Base-by-base conservation (phyloP, 176 grass and related monocot species). In the Aegilops speltoides region DNA sequence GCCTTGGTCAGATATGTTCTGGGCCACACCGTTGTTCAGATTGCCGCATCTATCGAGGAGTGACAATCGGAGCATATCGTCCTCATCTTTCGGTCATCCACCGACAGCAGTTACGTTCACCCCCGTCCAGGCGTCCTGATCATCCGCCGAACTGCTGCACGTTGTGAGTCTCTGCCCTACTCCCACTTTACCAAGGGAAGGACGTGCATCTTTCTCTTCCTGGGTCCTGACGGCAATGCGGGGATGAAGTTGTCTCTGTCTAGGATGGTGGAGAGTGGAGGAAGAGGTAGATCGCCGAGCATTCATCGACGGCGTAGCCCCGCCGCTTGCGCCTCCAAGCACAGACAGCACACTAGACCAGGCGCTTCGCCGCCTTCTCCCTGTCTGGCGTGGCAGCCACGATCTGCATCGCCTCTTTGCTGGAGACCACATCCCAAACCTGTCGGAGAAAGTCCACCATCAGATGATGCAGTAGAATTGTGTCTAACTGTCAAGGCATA, bases 391-490 rank as follows among this genome's bases (percentile, higher is more conserved):
- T 86, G 20, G 50, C 68, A 6, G 97, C 90, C 73, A 99, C 92
- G 79, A 99, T 94, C 83, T 86, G 85, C 76, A 99, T 89, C 5
- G 94, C 97, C 83, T 96, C 94, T 62, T 96, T 59, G 84, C 93
- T 99, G 10, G 97, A 94, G 76, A 99, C 59, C 61, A 96, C 97
- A 65, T 97, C 94, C 94, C 97, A 99, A 1, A 99, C 90, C 95
- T 98, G 68, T 12, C 41, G 10, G 41, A 12, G 41, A 45, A 45
- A 13, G 41, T 45, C 41, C 41, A 45, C 41, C 71, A 54, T 68
- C 71, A 88, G 57, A 10, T 48, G 29, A 29, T 13, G 45, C 4
- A 45, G 3, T 45, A 12, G 41, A 45, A 45, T 45, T 45, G 41
- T 12, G 41, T 45, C 10, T n/a, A 45, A 45, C 45, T 13, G 13